Percentiles rank a stretch among this genome's conserved stretches.
These are phyloP conservation scores for Flaveria linearis DNA, from an alignment of 129 eudicot species.

Conservation along the genomic window DNA sequence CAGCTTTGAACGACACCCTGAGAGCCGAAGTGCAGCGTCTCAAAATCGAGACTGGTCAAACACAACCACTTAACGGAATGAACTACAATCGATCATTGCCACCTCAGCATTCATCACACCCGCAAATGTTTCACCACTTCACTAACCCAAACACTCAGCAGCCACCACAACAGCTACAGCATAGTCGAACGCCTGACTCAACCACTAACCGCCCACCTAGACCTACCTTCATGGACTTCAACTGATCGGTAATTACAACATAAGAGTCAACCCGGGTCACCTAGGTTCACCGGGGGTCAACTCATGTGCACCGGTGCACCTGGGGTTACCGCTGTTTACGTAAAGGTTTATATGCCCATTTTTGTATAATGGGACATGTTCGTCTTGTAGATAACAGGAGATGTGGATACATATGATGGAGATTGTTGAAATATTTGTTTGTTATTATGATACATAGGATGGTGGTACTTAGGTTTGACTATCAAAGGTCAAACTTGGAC, in stretches of 20 bases:
- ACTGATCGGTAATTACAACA: conserved; percentile 22
- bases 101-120: conserved; percentile 48
- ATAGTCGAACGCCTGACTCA: conserved; percentile 45
- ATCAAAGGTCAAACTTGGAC: conserved; percentile 12
- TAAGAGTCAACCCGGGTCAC: conserved; percentile 10
- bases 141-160: conserved; percentile 36
- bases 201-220: conserved; percentile 45
- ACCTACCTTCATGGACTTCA: conserved; percentile 66
- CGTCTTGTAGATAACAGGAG: conserved; percentile 33
- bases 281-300: no score
- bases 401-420: conserved; percentile 18
- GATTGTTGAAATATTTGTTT: conserved; percentile 19
- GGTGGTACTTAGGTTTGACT: conserved; percentile 28
- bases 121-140: conserved; percentile 37
- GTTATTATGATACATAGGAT: conserved; percentile 10
- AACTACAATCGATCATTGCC: conserved; percentile 44
- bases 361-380: conserved; percentile 21
- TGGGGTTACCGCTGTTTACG: background rate
- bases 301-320: no score
- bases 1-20: conserved; percentile 84
- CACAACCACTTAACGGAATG: conserved; percentile 58
- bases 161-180: conserved; percentile 53
- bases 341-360: conserved; percentile 11
- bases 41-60: conserved; percentile 73
- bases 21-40: conserved; percentile 87